A percentile compares a stretch with the other conserved stretches of the same genome.
These are phyloP conservation scores for Colletotrichum caudatum DNA, from an alignment of 2,329 filamentous ascomycete species.

Conservation along the genomic window DNA sequence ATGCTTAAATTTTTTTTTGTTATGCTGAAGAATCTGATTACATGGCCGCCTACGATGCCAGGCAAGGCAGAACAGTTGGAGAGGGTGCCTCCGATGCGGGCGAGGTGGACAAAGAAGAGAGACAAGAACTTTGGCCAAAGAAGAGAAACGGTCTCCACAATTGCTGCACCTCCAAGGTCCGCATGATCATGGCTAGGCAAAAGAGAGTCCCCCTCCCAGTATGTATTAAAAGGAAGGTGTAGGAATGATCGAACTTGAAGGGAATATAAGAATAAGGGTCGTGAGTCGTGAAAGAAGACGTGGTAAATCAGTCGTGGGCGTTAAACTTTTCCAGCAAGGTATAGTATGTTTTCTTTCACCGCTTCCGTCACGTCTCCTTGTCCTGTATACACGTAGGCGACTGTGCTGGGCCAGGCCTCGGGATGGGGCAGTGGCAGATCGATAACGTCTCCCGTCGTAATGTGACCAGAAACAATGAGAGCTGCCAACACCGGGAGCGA, in stretches of 20 bases:
- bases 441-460: slow-evolving; percentile 64
- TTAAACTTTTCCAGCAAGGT: slow-evolving; percentile 65
- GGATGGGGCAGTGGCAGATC: slow-evolving; percentile 70
- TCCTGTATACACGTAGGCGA: slow-evolving; percentile 68
- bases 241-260: slow-evolving; percentile 1
- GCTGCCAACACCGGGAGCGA: slow-evolving; percentile 66
- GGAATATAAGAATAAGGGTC: slow-evolving; percentile 10
- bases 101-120: slow-evolving; percentile 11
- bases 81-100: background rate
- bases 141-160: slow-evolving; percentile 25
- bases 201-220: background rate
- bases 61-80: slow-evolving; percentile 7
- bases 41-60: slow-evolving; percentile 17
- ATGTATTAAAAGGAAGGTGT: slow-evolving; percentile 19
- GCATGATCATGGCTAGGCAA: slow-evolving; percentile 19
- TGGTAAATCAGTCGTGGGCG: slow-evolving; percentile 34
- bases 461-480: slow-evolving; percentile 65
- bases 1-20: background rate
- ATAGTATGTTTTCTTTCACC: slow-evolving; percentile 65
- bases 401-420: slow-evolving; percentile 66
- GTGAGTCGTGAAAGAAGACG: slow-evolving; percentile 32
- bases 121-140: background rate
- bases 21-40: slow-evolving; percentile 22
- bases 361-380: slow-evolving; percentile 58
- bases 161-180: background rate